These are phyloP conservation scores for Clitopilus passeckerianus DNA, from an alignment of 768 basidiomycete genomes.

Conservation along the genomic window DNA sequence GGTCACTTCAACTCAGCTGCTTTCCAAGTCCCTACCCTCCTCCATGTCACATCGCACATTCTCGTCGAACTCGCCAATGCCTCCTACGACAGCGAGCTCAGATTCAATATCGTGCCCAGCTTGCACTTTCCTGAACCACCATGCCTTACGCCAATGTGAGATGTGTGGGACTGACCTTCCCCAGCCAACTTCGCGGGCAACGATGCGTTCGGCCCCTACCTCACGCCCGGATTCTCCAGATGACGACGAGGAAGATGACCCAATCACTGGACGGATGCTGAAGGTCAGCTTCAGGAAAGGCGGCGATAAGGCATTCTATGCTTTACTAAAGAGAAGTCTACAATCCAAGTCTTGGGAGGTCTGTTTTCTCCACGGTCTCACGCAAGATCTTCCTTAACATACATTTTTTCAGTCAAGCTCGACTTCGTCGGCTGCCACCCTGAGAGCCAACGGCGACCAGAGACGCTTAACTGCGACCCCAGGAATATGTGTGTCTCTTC, in stretches of 20 bases:
- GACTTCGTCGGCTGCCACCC: not conserved
- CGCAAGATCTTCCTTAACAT: too few species aligned
- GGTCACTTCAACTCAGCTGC: conserved; percentile 16
- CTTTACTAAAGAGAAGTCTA: conserved; percentile 65
- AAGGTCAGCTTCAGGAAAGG: conserved; percentile 90
- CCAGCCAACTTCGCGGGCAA: conserved; percentile 14
- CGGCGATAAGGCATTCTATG: conserved; percentile 82
- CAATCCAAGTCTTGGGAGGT: conserved; percentile 77
- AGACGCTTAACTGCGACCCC: not conserved
- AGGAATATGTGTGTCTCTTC: not conserved
- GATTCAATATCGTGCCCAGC: conserved; percentile 64
- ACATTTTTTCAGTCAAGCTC: too few species aligned
- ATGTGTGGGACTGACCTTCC: conserved; percentile 78
- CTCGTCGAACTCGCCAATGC: conserved; percentile 29
- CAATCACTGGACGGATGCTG: conserved; percentile 42
- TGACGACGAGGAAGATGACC: conserved; percentile 30
- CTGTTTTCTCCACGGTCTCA: not conserved
- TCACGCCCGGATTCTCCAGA: conserved; percentile 57
- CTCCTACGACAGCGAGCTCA: conserved; percentile 24
- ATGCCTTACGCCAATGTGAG: conserved; percentile 70
- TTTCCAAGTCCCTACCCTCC: conserved; percentile 35
- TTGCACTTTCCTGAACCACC: conserved; percentile 92
- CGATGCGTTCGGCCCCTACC: conserved; percentile 57
- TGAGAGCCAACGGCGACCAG: not conserved
- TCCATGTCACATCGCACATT: conserved; percentile 26